A percentile compares a stretch with the other conserved stretches of the same genome.
phyloP scores from a whole-genome alignment of 257 asterid species.

The Gentiana straminea region DNA sequence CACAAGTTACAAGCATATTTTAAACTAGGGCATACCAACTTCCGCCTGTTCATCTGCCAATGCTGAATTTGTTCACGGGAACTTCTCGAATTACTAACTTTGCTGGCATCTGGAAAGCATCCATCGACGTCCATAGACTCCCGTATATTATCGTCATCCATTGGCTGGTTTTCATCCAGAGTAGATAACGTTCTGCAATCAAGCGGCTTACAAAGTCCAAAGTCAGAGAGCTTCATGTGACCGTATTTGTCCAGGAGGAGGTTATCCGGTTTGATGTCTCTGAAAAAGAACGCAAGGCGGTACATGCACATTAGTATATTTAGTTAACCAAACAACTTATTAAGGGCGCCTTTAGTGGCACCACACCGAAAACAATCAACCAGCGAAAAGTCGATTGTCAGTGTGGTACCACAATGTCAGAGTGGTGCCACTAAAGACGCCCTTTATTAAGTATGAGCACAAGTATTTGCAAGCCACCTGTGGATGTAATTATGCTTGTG shows the following conservation, averaged over 20 bases:
- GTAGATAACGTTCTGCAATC: slow-evolving; percentile 54
- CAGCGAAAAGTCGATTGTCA: too few species aligned
- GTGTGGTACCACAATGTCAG: too few species aligned
- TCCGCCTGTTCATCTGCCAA: slow-evolving; percentile 59
- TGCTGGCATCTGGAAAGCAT: slow-evolving; percentile 33
- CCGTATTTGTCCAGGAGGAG: slow-evolving; percentile 92
- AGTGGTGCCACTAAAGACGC: too few species aligned
- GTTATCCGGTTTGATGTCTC: slow-evolving; percentile 97
- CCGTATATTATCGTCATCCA: slow-evolving; percentile 42
- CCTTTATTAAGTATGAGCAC: neutral
- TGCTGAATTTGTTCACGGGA: slow-evolving; percentile 49
- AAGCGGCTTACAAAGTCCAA: slow-evolving; percentile 98
- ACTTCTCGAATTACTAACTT: slow-evolving; percentile 37
- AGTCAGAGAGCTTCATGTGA: slow-evolving; percentile 94
- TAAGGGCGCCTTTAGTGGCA: too few species aligned
- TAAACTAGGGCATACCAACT: slow-evolving; percentile 27
- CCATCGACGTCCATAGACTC: slow-evolving; percentile 45
- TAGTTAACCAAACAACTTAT: slow-evolving; percentile 1
- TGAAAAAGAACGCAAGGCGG: slow-evolving; percentile 14
- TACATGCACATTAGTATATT: neutral
- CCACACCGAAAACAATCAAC: too few species aligned
- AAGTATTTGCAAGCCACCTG: slow-evolving; percentile 35
- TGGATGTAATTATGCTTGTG: slow-evolving; percentile 92
- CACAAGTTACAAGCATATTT: too few species aligned
- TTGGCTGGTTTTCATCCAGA: slow-evolving; percentile 38